Base-by-base conservation (phyloP, 2,329 filamentous ascomycete genomes). In the Fusarium nematophilum region DNA sequence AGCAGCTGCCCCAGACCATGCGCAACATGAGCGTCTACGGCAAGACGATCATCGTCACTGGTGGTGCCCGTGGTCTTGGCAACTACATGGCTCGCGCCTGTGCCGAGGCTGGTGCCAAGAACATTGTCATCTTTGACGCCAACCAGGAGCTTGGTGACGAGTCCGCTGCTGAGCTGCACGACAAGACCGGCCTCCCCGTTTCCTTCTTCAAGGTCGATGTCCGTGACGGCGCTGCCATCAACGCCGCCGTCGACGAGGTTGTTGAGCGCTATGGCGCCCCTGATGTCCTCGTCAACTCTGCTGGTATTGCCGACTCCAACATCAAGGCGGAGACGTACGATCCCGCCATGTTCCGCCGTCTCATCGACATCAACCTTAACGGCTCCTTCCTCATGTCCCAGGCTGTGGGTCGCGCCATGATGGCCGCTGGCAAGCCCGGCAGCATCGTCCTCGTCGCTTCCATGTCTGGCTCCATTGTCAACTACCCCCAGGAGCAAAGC, bases 381-480 rank as follows among this genome's bases (percentile, higher is more conserved):
- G 91, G 91, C 47, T 89, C 89, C 5, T 93, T 93, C 83, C 80
- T 93, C 62, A 88, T 91, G 81, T 83, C 89, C 14, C 89, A 92
- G 77, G 79, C 88, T n/a, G 85, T 90, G 18, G 89, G 87, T 34
- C 85, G 85, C 50, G 80, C 85, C 67, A 92, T 92, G 89, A 92
- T 93, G 77, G 79, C 82, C n/a, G 84, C 86, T 51, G 82, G 84
- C 70, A 88, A 87, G 76, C 86, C 87, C 10, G 90, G 90, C 34
- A 89, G 85, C 70, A 90, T 93, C 71, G 83, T 93, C 70, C 85
- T 92, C 59, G 86, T 93, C 47, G 90, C 89, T 26, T 91, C 88
- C 70, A 93, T 94, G 90, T 92, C 89, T 43, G 91, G 90, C 64
- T 86, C 87, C 78, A 87, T 94, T 63, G 91, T 93, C 83, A 94